Percentiles rank a stretch among this genome's conserved stretches.
These are phyloP conservation scores for Lodderomyces margitis DNA, from an alignment of 1,139 yeast species.

Conservation along the genomic window DNA sequence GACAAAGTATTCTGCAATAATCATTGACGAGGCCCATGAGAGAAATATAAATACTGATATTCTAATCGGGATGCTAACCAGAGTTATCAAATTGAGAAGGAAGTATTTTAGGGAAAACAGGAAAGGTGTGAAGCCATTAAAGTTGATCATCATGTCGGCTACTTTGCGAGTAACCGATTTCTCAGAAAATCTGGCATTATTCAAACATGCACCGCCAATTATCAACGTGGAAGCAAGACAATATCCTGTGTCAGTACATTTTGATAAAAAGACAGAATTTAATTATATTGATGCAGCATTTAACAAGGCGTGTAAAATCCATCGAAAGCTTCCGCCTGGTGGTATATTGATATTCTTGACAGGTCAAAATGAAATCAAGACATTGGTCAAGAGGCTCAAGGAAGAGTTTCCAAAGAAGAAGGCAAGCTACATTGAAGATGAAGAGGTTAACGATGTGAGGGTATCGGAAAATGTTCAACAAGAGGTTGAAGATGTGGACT, in stretches of 20 bases:
- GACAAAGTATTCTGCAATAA: conserved; percentile 76
- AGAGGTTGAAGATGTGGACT: conserved; percentile 88
- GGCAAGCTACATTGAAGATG: conserved; percentile 15
- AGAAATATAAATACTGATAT: conserved; percentile 95
- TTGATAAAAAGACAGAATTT: conserved; percentile 72
- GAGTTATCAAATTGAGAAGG: conserved; percentile 77
- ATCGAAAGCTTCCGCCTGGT: conserved; percentile 84
- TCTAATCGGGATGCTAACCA: conserved; percentile 87
- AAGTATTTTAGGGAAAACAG: conserved; percentile 51
- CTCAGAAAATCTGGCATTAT: conserved; percentile 72
- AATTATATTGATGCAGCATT: conserved; percentile 88
- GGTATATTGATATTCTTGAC: conserved; percentile 90
- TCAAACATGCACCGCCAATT: conserved; percentile 82
- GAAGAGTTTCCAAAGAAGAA: conserved; percentile 64
- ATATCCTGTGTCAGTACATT: conserved; percentile 90
- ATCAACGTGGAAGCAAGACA: conserved; percentile 93
- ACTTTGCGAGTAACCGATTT: conserved; percentile 92
- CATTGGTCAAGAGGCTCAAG: conserved; percentile 67
- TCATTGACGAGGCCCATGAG: conserved; percentile 98
- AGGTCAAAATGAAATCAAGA: conserved; percentile 88
- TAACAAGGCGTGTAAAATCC: conserved; percentile 83
- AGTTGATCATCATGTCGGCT: conserved; percentile 87
- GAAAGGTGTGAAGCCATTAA: conserved; percentile 53
- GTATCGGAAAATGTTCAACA: conserved; percentile 59
- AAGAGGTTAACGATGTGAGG: conserved; percentile 45